Evolutionary conservation across 169 alveolate genomes (phyloP), one percentile per base, ranked within the genome.

Genomic region (Eimeria tenella): DNA sequence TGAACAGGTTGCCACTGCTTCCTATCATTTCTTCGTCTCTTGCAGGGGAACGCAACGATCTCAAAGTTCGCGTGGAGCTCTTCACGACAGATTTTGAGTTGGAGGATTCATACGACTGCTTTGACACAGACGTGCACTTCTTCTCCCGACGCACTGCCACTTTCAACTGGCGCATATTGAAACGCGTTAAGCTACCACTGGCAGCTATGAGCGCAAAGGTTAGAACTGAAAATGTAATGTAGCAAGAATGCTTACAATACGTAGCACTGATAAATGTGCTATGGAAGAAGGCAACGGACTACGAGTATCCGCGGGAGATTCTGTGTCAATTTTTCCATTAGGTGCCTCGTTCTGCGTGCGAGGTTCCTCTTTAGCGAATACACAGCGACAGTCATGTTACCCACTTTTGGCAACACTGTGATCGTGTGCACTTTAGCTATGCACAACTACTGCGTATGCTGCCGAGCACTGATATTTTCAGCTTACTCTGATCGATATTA

Each of bases 81-180:
- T 58, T 53, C 19, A 50, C 50, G 31, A 63, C 84, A 31, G 84
- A 73, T 55, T 62, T 93, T 52, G 84, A 68, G 10, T 68, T 65
- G 49, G 82, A 58, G 63, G 90, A 56, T 13, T 15, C 70, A 21
- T 42, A 74, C 53, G 90, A 63, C 56, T 31, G 65, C 17, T 62
- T 65, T 79, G 19, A 74, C 68, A 93, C 95, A 6, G 93, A 93
- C 42, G 95, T 84, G 50, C 95, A 93, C 23, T 49, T 79, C 50
- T 93, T 83, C 53, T 86, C 93, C 2, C 68, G 31, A 50, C 50
- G 65, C 0, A 73, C 65, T 7, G 95, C 95, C 49, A 73, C 90
- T 4, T 93, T 71, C 60, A 93, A 93, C 86, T 93, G 93, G 89
- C 89, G 95, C 31, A 58, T 84, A 53, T 62, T 73, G 8, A 79